Evolutionary conservation across 2,329 filamentous ascomycete species (phyloP), one percentile per base, ranked within the genome.

Genomic region (Arthrocladium fulminans): DNA sequence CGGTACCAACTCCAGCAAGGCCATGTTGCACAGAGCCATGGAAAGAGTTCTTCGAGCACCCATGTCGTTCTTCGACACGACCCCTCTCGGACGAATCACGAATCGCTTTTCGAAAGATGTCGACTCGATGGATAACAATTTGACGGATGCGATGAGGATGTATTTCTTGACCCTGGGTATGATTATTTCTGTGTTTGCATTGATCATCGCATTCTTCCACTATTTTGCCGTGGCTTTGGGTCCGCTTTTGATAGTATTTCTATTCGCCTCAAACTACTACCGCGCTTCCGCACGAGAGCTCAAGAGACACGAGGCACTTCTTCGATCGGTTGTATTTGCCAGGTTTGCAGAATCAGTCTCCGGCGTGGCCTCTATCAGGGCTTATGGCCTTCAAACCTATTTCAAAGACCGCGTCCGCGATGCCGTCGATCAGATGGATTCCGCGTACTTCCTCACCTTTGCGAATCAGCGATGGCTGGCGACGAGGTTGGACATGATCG

Each of bases 51-150:
- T 84, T 7, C 71, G 80, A 40, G 80, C 81, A 2, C 81, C 81
- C 1, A 83, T 84, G 88, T 84, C 86, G 3, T 97, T 97, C 70
- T 97, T 97, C 68, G 92, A 98, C 60, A 97, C 92, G 0, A 97
- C 92, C 0, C 92, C 92, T 0, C 76, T 97, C 1, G 92, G 92
- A 17, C 84, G 90, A 30, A 96, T 97, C 64, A 95, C 88, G 19
- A 97, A 97, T 65, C 86, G 92, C 13, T 97, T 97, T 68, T 94
- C 88, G 25, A 84, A 90, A 57, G 92, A 98, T 61, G 86, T 97
- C 34, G 88, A 96, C 61, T 87, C 92, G 49, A 94, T 97, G 88
- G 92, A 97, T 68, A 95, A 95, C 65, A 87, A 82, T 50, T 70
- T 96, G 37, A 84, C 84, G 0, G 90, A 96, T 59, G 84, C 87